Base-by-base conservation (phyloP, 1,284 basidiomycete species). In the Veloboletus limbatus region DNA sequence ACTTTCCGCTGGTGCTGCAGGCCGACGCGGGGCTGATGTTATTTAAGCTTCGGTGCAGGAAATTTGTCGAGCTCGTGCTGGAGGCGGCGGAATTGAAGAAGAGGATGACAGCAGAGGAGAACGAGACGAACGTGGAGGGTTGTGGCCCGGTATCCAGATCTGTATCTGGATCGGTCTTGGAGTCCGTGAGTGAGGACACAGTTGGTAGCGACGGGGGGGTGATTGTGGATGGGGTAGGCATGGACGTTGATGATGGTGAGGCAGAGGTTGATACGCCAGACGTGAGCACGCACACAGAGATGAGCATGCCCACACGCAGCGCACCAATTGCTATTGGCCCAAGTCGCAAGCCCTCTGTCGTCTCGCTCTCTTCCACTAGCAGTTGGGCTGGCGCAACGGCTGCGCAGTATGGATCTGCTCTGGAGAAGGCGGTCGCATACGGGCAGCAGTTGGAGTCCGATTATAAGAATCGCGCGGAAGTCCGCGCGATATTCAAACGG, bases 41-140 rank as follows among this genome's bases (percentile, higher is more conserved):
- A 24, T 85, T 91, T 69, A 88, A 86, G 62, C 66, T 92, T 54
- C 78, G 83, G 21, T 90, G 88, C 66, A 75, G 88, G 53, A 88
- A 86, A 64, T 91, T 92, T 57, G 79, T 92, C 33, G 90, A 92
- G 63, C 74, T 90, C 25, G 77, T 88, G 11, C 60, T 91, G 53
- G 77, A 79, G 49, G 80, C 85, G 7, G 76, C 79, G 11, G 85
- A 84, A 49, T 69, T 85, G 51, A 75, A 79, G 66, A 79, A 82
- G 67, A 73, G 67, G 56, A 76, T 79, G 69, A 72, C 73, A 45
- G 67, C 62, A 26, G 67, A 65, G 34, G 70, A 68, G 52, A 52
- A 48, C 35, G 63, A 54, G 49, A 53, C 54, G 54, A 55, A 51
- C 52, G 51, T 65, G 44, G 60, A 58, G 47, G 54, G 50, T 9